These are phyloP conservation scores for Astrephomene gubernaculifera DNA, from an alignment of 139 green algal genomes.

Conservation along the genomic window DNA sequence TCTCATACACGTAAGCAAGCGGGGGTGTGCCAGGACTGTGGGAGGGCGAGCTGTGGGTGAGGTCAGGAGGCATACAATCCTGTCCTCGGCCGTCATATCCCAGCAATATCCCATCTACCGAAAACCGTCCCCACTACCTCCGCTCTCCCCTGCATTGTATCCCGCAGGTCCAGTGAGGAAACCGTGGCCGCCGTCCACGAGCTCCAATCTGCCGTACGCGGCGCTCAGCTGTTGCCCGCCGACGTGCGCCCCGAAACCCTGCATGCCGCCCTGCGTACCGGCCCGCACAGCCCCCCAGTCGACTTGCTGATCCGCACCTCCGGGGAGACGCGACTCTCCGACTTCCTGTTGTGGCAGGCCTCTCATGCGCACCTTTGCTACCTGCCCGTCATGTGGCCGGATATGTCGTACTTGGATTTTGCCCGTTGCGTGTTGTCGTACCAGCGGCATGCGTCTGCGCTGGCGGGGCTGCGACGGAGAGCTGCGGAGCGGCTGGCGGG, in stretches of 20 bases:
- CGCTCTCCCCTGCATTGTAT: too few species aligned
- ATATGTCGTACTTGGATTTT: conserved; percentile 84
- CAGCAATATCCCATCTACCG: too few species aligned
- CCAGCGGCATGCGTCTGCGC: conserved; percentile 42
- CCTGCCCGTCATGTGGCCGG: conserved; percentile 85
- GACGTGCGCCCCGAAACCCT: conserved; percentile 55
- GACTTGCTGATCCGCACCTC: conserved; percentile 91
- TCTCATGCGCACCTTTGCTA: conserved; percentile 80
- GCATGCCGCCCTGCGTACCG: conserved; percentile 58
- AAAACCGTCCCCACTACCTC: too few species aligned
- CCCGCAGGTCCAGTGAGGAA: conserved; percentile 70
- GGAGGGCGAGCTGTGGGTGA: too few species aligned
- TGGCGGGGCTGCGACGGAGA: neutral
- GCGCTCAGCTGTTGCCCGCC: conserved; percentile 25
- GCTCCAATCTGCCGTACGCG: conserved; percentile 35
- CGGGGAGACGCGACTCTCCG: conserved; percentile 87
- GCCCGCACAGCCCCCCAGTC: conserved; percentile 69
- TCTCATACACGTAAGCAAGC: conserved; percentile 85
- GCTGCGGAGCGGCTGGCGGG: conserved; percentile 3
- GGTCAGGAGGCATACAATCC: too few species aligned
- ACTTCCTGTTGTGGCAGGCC: conserved; percentile 92
- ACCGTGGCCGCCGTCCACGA: conserved; percentile 59
- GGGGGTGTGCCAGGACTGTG: too few species aligned
- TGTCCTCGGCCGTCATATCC: too few species aligned
- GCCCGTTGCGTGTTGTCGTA: conserved; percentile 66